These are phyloP conservation scores for Tolypocladium inflatum DNA, from an alignment of 2,329 filamentous ascomycete species.

Conservation along the genomic window DNA sequence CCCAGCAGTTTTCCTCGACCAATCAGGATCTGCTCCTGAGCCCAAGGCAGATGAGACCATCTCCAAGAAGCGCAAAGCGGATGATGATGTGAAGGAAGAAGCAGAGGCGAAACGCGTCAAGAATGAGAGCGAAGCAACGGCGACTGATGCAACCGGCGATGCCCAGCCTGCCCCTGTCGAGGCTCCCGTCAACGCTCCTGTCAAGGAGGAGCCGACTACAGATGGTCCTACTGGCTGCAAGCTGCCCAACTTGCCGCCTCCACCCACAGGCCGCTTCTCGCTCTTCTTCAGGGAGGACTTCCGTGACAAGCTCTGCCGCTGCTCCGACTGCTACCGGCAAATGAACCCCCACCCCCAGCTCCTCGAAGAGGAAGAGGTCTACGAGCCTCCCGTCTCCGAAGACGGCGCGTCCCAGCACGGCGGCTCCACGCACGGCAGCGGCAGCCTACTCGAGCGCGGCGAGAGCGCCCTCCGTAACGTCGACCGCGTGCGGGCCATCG, in stretches of 20 bases:
- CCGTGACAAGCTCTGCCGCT: constrained; percentile 74
- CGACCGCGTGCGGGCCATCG: constrained; percentile 85
- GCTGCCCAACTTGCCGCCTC: constrained; percentile 44
- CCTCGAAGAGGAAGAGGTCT: constrained; percentile 87
- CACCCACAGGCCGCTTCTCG: constrained; percentile 56
- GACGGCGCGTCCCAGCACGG: constrained; percentile 43
- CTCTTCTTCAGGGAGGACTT: constrained; percentile 77
- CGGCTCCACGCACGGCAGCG: constrained; percentile 58
- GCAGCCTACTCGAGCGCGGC: constrained; percentile 79
- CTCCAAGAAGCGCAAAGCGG: constrained; percentile 59
- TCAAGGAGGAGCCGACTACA: constrained; percentile 9
- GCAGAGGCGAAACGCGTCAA: constrained; percentile 42
- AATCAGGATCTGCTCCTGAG: constrained; percentile 1
- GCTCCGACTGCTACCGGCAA: constrained; percentile 65
- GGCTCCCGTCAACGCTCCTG: not conserved
- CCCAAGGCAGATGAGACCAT: constrained; percentile 3
- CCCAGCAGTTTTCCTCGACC: constrained; percentile 50
- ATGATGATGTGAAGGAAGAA: constrained; percentile 34
- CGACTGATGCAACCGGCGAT: not conserved
- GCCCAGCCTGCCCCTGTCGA: not conserved
- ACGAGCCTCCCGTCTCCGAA: constrained; percentile 81
- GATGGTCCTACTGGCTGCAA: constrained; percentile 40
- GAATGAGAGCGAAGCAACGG: constrained; percentile 22
- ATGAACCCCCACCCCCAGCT: constrained; percentile 68
- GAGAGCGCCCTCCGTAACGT: constrained; percentile 88